phyloP scores from a whole-genome alignment of 306 rosid genomes.

The Dalbergia cultrata region DNA sequence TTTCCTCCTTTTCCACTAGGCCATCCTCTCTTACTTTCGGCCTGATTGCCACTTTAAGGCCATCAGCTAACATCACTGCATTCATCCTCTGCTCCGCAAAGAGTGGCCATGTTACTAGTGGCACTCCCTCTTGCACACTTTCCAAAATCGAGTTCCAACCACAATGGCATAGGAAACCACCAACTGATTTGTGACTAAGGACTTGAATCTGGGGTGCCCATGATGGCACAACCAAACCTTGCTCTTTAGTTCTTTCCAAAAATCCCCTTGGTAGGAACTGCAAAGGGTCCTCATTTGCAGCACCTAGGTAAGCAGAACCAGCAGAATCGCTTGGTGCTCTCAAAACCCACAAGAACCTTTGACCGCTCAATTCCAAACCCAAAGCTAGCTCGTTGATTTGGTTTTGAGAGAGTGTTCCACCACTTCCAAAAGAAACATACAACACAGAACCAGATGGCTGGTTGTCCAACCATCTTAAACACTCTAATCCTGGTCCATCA shows the following conservation, averaged over 20 bases:
- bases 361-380: slow-evolving; percentile 52
- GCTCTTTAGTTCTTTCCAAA: slow-evolving; percentile 45
- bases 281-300: slow-evolving; percentile 36
- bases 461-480: slow-evolving; percentile 47
- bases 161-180: slow-evolving; percentile 47
- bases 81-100: slow-evolving; percentile 46
- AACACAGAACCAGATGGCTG: slow-evolving; percentile 47
- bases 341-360: slow-evolving; percentile 56
- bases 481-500: neutral
- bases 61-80: slow-evolving; percentile 26
- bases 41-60: slow-evolving; percentile 34
- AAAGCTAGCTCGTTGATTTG: slow-evolving; percentile 51
- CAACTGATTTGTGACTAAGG: slow-evolving; percentile 42
- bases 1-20: slow-evolving; percentile 30
- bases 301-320: slow-evolving; percentile 43
- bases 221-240: slow-evolving; percentile 49
- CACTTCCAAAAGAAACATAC: slow-evolving; percentile 58
- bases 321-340: slow-evolving; percentile 46
- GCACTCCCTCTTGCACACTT: slow-evolving; percentile 36
- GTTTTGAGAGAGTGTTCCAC: slow-evolving; percentile 55
- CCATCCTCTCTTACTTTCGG: slow-evolving; percentile 24
- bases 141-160: slow-evolving; percentile 43
- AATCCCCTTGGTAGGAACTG: slow-evolving; percentile 49
- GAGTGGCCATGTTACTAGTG: slow-evolving; percentile 42
- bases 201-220: slow-evolving; percentile 55